A percentile compares a stretch with the other conserved stretches of the same genome.
phyloP scores from a whole-genome alignment of 768 basidiomycete species.

The Pleurotus citrinopileatus region DNA sequence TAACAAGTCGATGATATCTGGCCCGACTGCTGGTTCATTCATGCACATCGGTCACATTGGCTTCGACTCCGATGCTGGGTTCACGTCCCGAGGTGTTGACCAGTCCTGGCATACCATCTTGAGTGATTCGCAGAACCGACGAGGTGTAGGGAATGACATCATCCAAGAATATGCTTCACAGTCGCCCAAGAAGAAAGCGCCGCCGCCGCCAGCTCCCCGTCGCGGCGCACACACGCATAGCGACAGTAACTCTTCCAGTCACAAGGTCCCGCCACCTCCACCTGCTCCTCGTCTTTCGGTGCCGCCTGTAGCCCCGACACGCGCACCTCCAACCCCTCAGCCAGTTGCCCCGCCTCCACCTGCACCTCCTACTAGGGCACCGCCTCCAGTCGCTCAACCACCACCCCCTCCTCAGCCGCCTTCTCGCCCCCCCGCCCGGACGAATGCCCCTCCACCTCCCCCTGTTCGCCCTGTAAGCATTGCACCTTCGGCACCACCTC shows the following conservation, averaged over 20 bases:
- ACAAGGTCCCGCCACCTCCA: conserved; percentile 28
- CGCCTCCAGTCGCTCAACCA: conserved; percentile 27
- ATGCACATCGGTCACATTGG: conserved; percentile 95
- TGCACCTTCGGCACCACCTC: conserved; percentile 27
- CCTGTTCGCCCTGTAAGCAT: conserved; percentile 35
- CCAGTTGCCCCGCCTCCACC: conserved; percentile 25
- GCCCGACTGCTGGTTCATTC: conserved; percentile 75
- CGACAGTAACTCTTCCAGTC: conserved; percentile 27
- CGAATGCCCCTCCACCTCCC: conserved; percentile 35
- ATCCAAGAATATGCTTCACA: conserved; percentile 74
- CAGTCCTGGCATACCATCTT: conserved; percentile 63
- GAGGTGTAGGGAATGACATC: conserved; percentile 64
- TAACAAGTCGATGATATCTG: conserved; percentile 91
- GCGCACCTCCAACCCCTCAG: conserved; percentile 31
- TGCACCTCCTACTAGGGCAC: conserved; percentile 28
- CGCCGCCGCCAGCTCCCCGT: conserved; percentile 50
- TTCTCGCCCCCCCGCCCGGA: conserved; percentile 9
- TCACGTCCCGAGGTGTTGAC: conserved; percentile 84
- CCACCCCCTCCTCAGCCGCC: conserved; percentile 20
- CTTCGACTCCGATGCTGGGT: conserved; percentile 83
- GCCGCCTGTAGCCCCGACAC: conserved; percentile 29
- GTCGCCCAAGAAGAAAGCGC: conserved; percentile 30
- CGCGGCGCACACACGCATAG: conserved; percentile 35
- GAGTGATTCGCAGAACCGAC: conserved; percentile 58
- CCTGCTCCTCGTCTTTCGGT: conserved; percentile 29